phyloP scores from a whole-genome alignment of 176 grass and related monocot species.

The Saccharum officinarum region DNA sequence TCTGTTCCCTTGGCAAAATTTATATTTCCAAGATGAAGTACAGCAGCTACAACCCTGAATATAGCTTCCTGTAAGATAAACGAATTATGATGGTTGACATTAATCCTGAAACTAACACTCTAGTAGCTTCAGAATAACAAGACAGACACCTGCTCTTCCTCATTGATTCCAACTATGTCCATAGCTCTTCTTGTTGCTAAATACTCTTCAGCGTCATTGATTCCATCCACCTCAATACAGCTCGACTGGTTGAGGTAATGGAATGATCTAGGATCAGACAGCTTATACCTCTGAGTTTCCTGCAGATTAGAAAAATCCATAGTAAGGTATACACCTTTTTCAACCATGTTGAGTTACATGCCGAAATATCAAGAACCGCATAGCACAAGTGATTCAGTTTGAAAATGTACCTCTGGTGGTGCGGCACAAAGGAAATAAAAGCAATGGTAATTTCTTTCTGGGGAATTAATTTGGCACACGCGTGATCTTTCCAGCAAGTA shows the following conservation, averaged over 20 bases:
- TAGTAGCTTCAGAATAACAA: conserved; percentile 28
- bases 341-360: conserved; percentile 11
- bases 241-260: conserved; percentile 98
- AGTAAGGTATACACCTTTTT: conserved; percentile 21
- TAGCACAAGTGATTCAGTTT: conserved; percentile 13
- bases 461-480: conserved; percentile 97
- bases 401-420: conserved; percentile 71
- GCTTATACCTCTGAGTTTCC: conserved; percentile 79
- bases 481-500: conserved; percentile 99
- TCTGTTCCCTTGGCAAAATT: conserved; percentile 93
- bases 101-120: conserved; percentile 29
- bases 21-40: conserved; percentile 99
- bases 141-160: conserved; percentile 79
- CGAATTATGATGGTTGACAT: conserved; percentile 3
- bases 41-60: conserved; percentile 94
- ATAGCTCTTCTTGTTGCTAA: conserved; percentile 98
- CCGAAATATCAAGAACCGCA: not conserved
- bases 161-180: conserved; percentile 99
- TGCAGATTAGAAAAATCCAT: conserved; percentile 39
- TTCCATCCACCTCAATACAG: conserved; percentile 91
- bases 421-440: conserved; percentile 96
- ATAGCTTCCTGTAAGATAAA: conserved; percentile 81
- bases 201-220: conserved; percentile 98
- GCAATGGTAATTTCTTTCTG: conserved; percentile 99
- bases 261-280: conserved; percentile 70